These are phyloP conservation scores for Clonostachys rosea DNA, from an alignment of 2,329 filamentous ascomycete species.

Conservation along the genomic window DNA sequence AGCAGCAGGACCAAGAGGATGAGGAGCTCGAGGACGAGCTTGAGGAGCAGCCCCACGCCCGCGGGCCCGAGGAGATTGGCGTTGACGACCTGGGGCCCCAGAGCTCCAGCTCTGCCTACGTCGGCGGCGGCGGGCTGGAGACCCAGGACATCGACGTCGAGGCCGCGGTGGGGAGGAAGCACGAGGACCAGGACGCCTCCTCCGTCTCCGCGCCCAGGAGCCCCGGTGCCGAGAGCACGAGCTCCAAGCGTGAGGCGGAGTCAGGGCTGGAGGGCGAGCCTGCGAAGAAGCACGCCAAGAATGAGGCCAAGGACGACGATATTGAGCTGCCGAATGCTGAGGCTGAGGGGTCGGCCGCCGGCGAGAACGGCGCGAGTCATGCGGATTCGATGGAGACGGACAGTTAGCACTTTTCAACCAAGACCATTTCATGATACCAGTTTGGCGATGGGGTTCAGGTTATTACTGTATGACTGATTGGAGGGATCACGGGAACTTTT, in stretches of 20 bases:
- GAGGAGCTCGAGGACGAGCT: slow-evolving; percentile 39
- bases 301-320: slow-evolving; percentile 18
- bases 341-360: slow-evolving; percentile 5
- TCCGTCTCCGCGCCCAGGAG: slow-evolving; percentile 15
- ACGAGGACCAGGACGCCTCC: slow-evolving; percentile 12
- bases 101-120: slow-evolving; percentile 31
- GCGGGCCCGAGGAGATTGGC: slow-evolving; percentile 81
- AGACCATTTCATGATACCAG: background rate
- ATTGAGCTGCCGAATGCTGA: slow-evolving; percentile 3
- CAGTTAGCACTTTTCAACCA: slow-evolving; percentile 1
- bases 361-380: slow-evolving; percentile 1
- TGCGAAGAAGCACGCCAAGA: slow-evolving; percentile 49
- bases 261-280: slow-evolving; percentile 33
- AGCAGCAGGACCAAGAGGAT: slow-evolving; percentile 17
- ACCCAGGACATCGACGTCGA: slow-evolving; percentile 56
- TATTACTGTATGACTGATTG: too few relatives aligned
- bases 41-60: slow-evolving; percentile 70
- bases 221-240: slow-evolving; percentile 41
- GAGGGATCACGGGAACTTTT: too few relatives aligned
- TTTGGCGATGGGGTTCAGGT: background rate
- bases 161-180: slow-evolving; percentile 53
- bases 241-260: slow-evolving; percentile 53
- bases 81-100: slow-evolving; percentile 83
- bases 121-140: slow-evolving; percentile 31
- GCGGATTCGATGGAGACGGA: slow-evolving; percentile 10